Evolutionary conservation across 768 basidiomycete genomes (phyloP), one percentile per base, ranked within the genome.

Genomic region (Russula emetica): DNA sequence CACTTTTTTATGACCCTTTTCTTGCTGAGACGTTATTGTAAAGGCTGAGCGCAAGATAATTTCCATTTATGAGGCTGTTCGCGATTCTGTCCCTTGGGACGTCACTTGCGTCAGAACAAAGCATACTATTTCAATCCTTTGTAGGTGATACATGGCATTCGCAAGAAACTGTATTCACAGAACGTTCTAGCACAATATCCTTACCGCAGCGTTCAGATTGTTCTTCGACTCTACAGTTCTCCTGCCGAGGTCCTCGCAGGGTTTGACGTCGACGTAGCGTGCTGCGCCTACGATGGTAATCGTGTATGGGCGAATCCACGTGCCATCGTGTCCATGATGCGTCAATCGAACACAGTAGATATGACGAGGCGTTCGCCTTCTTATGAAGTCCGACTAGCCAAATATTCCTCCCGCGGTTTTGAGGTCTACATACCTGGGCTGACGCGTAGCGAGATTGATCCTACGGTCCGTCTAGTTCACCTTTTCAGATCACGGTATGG

Each of bases 41-140:
- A 26, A 67, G 80, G 85, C 85, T 0, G 84, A 86, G 68, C 77
- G 72, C 57, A 86, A 85, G 77, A 84, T 85, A 66, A 73, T 78
- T 55, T 63, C 73, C 36, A 85, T 86, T 36, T 86, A 83, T 67
- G 82, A 85, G 67, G 85, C 85, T 6, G 82, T 87, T 26, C 76
- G 84, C 24, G 83, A 86, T 69, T 83, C 84, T 11, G 80, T 86
- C 40, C 84, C 84, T 30, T 86, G 85, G 85, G 85, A 86, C 70
- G 82, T 84, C 18, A 85, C 84, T 32, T 85, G 84, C 56, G 80
- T 87, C 61, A 80, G 85, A 45, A 84, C 84, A 61, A 86, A 83
- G 72, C 83, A 87, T 66, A 83, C 84, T 0, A 76, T 85, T 49
- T 85, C 85, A 16, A 85, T 86, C 67, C 81, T 86, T 70, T 84